These are phyloP conservation scores for Canavalia ensiformis DNA, from an alignment of 306 rosid species.

Conservation along the genomic window DNA sequence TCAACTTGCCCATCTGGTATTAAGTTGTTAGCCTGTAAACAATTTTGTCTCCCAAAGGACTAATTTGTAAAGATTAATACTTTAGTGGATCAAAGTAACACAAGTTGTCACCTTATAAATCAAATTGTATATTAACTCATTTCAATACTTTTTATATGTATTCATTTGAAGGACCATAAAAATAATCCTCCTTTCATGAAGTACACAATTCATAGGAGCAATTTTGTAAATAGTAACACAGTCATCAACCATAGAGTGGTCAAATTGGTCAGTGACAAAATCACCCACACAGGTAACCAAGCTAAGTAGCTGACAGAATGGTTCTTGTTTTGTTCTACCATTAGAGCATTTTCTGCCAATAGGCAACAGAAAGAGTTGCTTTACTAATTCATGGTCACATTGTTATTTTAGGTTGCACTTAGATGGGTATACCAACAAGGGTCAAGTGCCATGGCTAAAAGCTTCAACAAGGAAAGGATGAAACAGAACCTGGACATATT, in stretches of 20 bases:
- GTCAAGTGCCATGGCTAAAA: conserved; percentile 57
- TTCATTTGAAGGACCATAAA: neutral
- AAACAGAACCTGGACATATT: conserved; percentile 62
- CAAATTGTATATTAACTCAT: too few relatives aligned
- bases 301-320: neutral
- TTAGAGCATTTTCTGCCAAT: neutral
- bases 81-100: too few relatives aligned
- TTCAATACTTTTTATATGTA: neutral
- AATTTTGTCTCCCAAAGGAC: too few relatives aligned
- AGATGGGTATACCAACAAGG: conserved; percentile 70
- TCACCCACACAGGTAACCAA: neutral
- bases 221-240: neutral
- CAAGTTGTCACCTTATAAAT: too few relatives aligned
- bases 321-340: neutral
- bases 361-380: too few relatives aligned
- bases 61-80: too few relatives aligned
- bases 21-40: too few relatives aligned
- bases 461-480: conserved; percentile 71
- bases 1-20: too few relatives aligned
- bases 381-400: neutral
- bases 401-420: conserved; percentile 60
- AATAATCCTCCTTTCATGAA: neutral
- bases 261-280: conserved; percentile 2
- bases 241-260: neutral
- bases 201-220: neutral